These are phyloP conservation scores for Hysterangium stoloniferum DNA, from an alignment of 768 basidiomycete species.

Conservation along the genomic window DNA sequence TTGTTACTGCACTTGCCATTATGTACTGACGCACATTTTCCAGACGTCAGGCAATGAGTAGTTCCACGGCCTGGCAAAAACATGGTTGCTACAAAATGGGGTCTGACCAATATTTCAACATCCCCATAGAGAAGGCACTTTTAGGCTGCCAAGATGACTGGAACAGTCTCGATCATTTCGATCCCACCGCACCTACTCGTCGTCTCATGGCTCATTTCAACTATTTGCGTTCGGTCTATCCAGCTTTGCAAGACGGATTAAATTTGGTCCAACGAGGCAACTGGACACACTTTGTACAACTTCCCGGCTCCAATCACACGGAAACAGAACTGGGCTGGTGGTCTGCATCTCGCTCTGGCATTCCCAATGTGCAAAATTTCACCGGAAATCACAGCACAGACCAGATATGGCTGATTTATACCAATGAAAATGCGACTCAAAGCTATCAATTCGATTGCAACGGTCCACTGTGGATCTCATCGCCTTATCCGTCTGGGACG, in stretches of 20 bases:
- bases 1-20: background rate
- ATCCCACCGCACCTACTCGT: constrained; percentile 74
- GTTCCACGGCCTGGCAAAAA: constrained; percentile 79
- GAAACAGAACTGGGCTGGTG: constrained; percentile 83
- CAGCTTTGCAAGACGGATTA: constrained; percentile 78
- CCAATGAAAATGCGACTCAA: constrained; percentile 73
- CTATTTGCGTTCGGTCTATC: constrained; percentile 59
- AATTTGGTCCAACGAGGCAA: constrained; percentile 78
- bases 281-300: constrained; percentile 71
- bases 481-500: constrained; percentile 60
- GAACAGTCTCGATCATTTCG: constrained; percentile 93
- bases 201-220: constrained; percentile 69
- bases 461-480: constrained; percentile 59
- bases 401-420: constrained; percentile 78
- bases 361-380: constrained; percentile 52
- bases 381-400: constrained; percentile 51
- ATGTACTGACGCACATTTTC: constrained; percentile 5
- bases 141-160: constrained; percentile 84
- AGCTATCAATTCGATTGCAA: constrained; percentile 60
- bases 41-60: constrained; percentile 88
- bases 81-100: constrained; percentile 91
- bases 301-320: constrained; percentile 80
- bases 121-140: constrained; percentile 71
- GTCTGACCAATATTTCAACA: constrained; percentile 90
- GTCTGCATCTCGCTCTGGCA: constrained; percentile 65